Evolutionary conservation across 371 early-diverging fungal species (phyloP).

Genomic region (Rhizopus stolonifer): DNA sequence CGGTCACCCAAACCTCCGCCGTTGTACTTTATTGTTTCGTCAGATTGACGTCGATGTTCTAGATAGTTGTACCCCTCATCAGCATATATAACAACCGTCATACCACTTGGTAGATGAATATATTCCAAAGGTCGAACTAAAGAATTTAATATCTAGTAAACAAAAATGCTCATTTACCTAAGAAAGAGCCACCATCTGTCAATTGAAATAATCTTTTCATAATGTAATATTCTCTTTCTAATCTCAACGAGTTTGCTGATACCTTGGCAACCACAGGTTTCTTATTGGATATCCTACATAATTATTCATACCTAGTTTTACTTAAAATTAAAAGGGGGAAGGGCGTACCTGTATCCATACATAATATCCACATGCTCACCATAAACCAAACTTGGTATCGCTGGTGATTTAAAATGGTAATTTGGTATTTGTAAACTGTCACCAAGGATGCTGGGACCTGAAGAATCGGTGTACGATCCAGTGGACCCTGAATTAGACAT

Average conservation of each 20-base stretch:
- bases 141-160: no score
- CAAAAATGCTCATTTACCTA: slow-evolving; percentile 21
- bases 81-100: slow-evolving; percentile 38
- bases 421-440: slow-evolving; percentile 39
- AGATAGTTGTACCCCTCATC: slow-evolving; percentile 37
- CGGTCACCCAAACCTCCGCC: background rate
- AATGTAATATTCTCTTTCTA: slow-evolving; percentile 46
- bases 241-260: slow-evolving; percentile 33
- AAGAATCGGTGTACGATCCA: slow-evolving; percentile 30
- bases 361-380: slow-evolving; percentile 41
- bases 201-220: slow-evolving; percentile 40
- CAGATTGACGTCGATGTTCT: slow-evolving; percentile 17
- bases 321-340: no score
- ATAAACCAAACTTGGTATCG: slow-evolving; percentile 32
- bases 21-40: slow-evolving; percentile 5
- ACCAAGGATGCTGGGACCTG: slow-evolving; percentile 18
- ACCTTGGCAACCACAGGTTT: slow-evolving; percentile 43
- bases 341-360: slow-evolving; percentile 27
- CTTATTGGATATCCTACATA: slow-evolving; percentile 34
- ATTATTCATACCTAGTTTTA: no score
- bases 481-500: slow-evolving; percentile 42
- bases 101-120: slow-evolving; percentile 33
- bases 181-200: slow-evolving; percentile 32
- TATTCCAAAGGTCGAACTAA: slow-evolving; percentile 41
- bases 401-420: slow-evolving; percentile 40